Evolutionary conservation across 2,329 filamentous ascomycete genomes (phyloP), one percentile per base, ranked within the genome.

Genomic region (Diplodia scrobiculata): DNA sequence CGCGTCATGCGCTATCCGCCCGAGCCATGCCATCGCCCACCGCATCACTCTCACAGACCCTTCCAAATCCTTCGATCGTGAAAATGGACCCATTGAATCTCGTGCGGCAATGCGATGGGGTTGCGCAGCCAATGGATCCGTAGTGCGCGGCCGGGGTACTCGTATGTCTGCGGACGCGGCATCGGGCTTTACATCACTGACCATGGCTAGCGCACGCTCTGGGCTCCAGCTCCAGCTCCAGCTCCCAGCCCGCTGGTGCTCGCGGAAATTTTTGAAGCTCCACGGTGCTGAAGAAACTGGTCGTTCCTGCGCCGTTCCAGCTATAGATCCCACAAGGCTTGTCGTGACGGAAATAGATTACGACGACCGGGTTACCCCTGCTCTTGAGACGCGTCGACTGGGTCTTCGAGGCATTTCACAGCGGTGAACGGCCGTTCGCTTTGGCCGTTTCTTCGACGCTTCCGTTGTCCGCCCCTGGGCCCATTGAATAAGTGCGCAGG

Each of bases 291-390:
- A 50, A 50, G 58, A 62, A 50, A 17, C 21, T 41, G n/a, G 41
- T 47, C 27, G 32, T 32, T 27, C 53, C 14, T 59, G 14, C 29
- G n/a, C 27, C 34, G 58, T 62, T 62, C 41, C 41, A 62, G n/a
- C 58, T 62, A 62, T 17, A 47, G 32, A 50, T 62, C 58, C 41
- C 17, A 27, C 41, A 50, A 47, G 41, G 58, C 58, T 50, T 50
- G 58, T 36, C 41, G 21, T 27, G 58, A 62, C 48, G 45, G 58
- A 62, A 50, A 47, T 62, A 62, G 58, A 62, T 62, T 62, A 32
- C 11, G n/a, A 19, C 6, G 45, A 50, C 45, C 27, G 45, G 58
- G 58, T n/a, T 27, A 62, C 19, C 58, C 58, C 58, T 62, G 58
- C 19, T 25, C 14, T 5, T 19, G 25, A 47, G 58, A 62, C 58